These are phyloP conservation scores for Pinus taeda DNA, from an alignment of 75 land plant genomes.

Conservation along the genomic window DNA sequence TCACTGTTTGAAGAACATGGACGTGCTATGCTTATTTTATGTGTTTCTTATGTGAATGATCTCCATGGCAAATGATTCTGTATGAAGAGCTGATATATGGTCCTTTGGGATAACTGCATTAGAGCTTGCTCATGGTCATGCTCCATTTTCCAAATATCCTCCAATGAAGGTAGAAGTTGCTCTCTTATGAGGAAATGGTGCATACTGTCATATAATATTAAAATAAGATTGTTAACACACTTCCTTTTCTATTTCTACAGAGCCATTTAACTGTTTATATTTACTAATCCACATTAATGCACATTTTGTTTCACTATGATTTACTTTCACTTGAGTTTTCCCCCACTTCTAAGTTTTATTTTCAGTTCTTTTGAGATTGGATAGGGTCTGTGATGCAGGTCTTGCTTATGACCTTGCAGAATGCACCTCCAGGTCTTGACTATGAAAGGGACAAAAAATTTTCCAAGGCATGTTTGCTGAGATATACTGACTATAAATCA, in stretches of 20 bases:
- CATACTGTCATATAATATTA: background rate
- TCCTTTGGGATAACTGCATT: slow-evolving; percentile 98
- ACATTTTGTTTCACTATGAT: too few species aligned
- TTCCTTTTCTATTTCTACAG: too few species aligned
- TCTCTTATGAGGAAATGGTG: background rate
- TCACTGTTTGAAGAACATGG: background rate
- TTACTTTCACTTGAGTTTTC: background rate
- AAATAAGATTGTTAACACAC: too few species aligned
- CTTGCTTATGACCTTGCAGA: slow-evolving; percentile 94
- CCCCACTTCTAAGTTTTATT: background rate
- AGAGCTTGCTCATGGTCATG: slow-evolving; percentile 99
- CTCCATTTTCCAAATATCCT: slow-evolving; percentile 98
- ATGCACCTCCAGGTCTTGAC: slow-evolving; percentile 97
- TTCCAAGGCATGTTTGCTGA: slow-evolving; percentile 63
- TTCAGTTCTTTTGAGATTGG: background rate
- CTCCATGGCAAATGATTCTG: background rate
- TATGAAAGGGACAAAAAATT: slow-evolving; percentile 85
- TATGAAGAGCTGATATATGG: slow-evolving; percentile 96
- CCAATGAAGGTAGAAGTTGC: slow-evolving; percentile 86
- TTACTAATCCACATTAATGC: too few species aligned
- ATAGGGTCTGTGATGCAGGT: slow-evolving; percentile 46
- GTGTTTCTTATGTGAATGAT: background rate
- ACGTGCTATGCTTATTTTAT: background rate
- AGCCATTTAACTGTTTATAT: too few species aligned
- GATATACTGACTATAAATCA: background rate